These are phyloP conservation scores for Ambrosiella xylebori DNA, from an alignment of 2,329 filamentous ascomycete genomes.

Conservation along the genomic window DNA sequence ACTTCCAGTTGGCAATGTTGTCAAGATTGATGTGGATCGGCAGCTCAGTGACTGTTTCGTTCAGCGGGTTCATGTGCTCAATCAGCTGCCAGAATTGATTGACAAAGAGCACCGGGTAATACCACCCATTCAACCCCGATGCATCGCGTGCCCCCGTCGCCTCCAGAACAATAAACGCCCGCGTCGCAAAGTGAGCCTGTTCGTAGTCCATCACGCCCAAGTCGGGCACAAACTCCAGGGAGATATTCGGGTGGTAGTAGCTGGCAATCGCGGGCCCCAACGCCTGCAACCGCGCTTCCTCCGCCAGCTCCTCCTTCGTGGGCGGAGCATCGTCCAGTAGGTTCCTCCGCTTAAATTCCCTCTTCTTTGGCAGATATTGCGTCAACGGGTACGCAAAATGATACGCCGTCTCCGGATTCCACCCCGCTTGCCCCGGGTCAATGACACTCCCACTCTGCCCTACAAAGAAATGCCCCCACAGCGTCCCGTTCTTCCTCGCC, in stretches of 20 bases:
- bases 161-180: conserved; percentile 67
- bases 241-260: conserved; percentile 93
- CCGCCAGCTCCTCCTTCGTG: conserved; percentile 28
- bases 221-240: conserved; percentile 70
- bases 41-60: conserved; percentile 68
- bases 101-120: conserved; percentile 73
- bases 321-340: conserved; percentile 43
- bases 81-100: conserved; percentile 97
- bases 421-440: conserved; percentile 56
- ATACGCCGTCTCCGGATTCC: conserved; percentile 59
- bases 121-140: conserved; percentile 81
- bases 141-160: conserved; percentile 64
- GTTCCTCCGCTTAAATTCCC: conserved; percentile 71
- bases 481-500: conserved; percentile 80
- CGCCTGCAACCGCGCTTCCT: conserved; percentile 33
- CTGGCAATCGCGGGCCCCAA: conserved; percentile 54
- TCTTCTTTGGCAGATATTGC: conserved; percentile 83
- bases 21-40: conserved; percentile 71
- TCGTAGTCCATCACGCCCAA: conserved; percentile 52
- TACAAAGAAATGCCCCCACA: conserved; percentile 90
- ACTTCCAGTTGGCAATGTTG: conserved; percentile 79
- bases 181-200: conserved; percentile 52
- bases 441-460: conserved; percentile 57
- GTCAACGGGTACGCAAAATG: conserved; percentile 76
- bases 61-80: conserved; percentile 78